These are phyloP conservation scores for Smittium culicis DNA, from an alignment of 371 early-diverging fungal genomes.

Conservation along the genomic window DNA sequence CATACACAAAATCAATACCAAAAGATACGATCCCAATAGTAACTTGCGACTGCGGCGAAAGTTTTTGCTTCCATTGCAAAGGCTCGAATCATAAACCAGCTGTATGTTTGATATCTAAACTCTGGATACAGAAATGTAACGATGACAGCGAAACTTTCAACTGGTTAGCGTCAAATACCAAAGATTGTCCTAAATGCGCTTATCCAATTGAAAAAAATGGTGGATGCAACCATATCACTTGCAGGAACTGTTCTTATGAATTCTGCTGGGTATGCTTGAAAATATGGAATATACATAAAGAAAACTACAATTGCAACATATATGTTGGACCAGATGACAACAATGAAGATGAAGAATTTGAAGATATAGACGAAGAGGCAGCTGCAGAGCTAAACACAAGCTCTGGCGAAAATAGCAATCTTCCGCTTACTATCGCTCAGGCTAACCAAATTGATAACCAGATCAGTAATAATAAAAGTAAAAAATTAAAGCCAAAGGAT, in stretches of 20 bases:
- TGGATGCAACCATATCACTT: constrained; percentile 90
- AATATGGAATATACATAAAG: constrained; percentile 88
- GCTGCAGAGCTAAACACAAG: too few relatives aligned
- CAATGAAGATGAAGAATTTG: not conserved
- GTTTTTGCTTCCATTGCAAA: constrained; percentile 92
- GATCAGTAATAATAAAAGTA: too few relatives aligned
- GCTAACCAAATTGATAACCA: too few relatives aligned
- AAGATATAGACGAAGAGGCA: constrained; percentile 32
- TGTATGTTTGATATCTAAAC: constrained; percentile 67
- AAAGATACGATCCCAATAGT: constrained; percentile 72
- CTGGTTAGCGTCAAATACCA: constrained; percentile 93
- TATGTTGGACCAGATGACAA: constrained; percentile 63
- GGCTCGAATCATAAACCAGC: constrained; percentile 80
- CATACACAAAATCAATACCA: constrained; percentile 48
- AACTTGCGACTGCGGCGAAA: constrained; percentile 57
- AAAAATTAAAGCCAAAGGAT: constrained; percentile 65
- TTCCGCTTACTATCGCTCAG: too few relatives aligned
- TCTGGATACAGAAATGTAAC: constrained; percentile 87
- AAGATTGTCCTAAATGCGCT: constrained; percentile 87
- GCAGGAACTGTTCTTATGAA: constrained; percentile 71
- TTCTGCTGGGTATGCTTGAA: constrained; percentile 84
- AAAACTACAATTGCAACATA: constrained; percentile 90
- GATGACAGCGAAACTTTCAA: constrained; percentile 97
- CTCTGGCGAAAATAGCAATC: too few relatives aligned
- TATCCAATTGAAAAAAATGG: constrained; percentile 96